Evolutionary conservation across 2,329 filamentous ascomycete genomes (phyloP), one percentile per base, ranked within the genome.

Genomic region (Aspergillus aculeatus): DNA sequence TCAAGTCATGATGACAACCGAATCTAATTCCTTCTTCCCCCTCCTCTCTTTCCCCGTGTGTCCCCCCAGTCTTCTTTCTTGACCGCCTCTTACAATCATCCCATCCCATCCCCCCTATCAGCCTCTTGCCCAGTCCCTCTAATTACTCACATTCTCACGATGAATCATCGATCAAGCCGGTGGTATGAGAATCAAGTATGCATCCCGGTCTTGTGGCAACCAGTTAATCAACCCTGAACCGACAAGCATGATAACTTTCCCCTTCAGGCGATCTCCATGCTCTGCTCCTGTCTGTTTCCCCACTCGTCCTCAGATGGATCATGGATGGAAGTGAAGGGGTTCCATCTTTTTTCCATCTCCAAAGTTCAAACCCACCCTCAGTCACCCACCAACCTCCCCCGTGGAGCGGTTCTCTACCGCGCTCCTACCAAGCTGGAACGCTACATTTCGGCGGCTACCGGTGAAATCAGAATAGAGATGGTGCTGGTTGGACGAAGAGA

Each of bases 11-110:
- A 64, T 64, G 64, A 66, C 58, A 63, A 59, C 59, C 62, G 38
- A 44, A 44, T 44, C 14, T 7, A 19, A 29, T 29, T 29, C 26
- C 26, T 44, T 10, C 38, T 9, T 44, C 38, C 16, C 16, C 38
- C 16, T 44, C 38, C 38, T 19, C 6, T 44, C 32, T 16, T 35
- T 16, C 14, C 4, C 32, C 11, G 14, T 12, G 4, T 19, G 16
- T 41, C 38, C 38, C 38, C 16, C 38, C 38, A 14, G 38, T 41
- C 38, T 41, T 41, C 16, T 41, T 14, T 44, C 59, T 61, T 65
- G 63, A 66, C 65, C 65, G 65, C 65, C 61, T 64, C 60, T 66
- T 64, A 50, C 49, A 55, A 48, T 29, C 49, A 48, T n/a, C 44
- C 54, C 11, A 23, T 23, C 23, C 23, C 23, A 23, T 23, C 23